Conservation (phyloP, 108 stramenopile species). For the Aurantiochytrium sp. region DNA sequence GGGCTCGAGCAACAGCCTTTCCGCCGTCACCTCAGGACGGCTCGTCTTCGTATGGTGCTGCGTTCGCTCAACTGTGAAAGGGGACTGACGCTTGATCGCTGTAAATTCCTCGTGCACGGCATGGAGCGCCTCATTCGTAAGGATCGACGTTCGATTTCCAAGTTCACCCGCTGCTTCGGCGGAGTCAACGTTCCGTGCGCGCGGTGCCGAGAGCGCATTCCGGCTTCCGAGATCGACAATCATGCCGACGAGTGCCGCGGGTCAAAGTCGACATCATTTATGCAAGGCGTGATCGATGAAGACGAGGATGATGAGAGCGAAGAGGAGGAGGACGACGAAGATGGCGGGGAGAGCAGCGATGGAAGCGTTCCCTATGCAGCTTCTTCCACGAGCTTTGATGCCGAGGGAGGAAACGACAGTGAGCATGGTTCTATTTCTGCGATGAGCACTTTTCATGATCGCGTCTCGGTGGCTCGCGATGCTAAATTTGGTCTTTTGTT, state of each 20-base stretch:
- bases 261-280: neutral
- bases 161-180: neutral
- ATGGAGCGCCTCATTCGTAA: neutral
- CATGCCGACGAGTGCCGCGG: neutral
- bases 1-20: neutral
- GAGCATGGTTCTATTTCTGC: neutral
- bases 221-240: neutral
- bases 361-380: too few species aligned
- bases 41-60: neutral
- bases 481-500: constrained; percentile 26
- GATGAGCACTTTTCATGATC: neutral
- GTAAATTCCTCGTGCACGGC: neutral
- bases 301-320: neutral
- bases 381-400: too few species aligned
- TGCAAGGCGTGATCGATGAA: neutral
- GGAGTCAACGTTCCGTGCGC: neutral
- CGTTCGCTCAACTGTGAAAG: neutral
- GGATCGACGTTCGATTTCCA: neutral
- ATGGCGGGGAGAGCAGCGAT: too few species aligned
- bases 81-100: neutral
- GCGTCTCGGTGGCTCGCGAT: constrained; percentile 12
- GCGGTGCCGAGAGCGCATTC: neutral
- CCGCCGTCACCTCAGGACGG: neutral
- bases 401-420: neutral
- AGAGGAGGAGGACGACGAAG: too few species aligned